Evolutionary conservation across 1,284 basidiomycete species (phyloP).

Genomic region (Ceratobasidium sp.): DNA sequence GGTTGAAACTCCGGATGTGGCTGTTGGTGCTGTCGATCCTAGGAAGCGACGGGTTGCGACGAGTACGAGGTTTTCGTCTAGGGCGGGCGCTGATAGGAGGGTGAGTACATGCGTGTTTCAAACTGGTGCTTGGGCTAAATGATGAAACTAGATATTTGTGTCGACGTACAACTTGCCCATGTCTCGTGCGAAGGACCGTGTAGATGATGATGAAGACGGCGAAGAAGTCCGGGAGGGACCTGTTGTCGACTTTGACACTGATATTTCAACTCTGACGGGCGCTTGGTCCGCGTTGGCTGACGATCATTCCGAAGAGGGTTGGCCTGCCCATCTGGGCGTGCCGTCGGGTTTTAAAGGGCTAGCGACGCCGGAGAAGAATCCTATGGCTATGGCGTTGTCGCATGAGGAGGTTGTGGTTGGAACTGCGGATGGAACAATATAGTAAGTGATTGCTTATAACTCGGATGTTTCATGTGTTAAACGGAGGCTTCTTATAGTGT

Average conservation of each 20-base stretch:
- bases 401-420: conserved; percentile 89
- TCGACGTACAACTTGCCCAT: conserved; percentile 72
- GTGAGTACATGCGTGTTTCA: conserved; percentile 61
- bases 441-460: conserved; percentile 66
- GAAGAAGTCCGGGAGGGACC: conserved; percentile 54
- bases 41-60: conserved; percentile 85
- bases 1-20: conserved; percentile 86
- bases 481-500: conserved; percentile 64
- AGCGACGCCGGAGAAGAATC: conserved; percentile 86
- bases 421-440: conserved; percentile 89
- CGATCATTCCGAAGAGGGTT: conserved; percentile 53
- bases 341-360: conserved; percentile 78
- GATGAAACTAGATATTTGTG: conserved; percentile 87
- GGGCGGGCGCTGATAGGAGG: conserved; percentile 81
- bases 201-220: conserved; percentile 54
- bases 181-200: conserved; percentile 60
- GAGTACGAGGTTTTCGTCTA: conserved; percentile 85
- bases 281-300: conserved; percentile 76
- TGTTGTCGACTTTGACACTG: conserved; percentile 69
- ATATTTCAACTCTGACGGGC: conserved; percentile 71
- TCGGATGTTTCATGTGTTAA: conserved; percentile 46
- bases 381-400: conserved; percentile 88
- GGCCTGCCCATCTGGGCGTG: conserved; percentile 57
- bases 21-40: conserved; percentile 84
- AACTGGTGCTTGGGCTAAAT: not conserved